Evolutionary conservation across 352 stramenopile species (phyloP), one percentile per base, ranked within the genome.

Genomic region (Globisporangium nagaii): DNA sequence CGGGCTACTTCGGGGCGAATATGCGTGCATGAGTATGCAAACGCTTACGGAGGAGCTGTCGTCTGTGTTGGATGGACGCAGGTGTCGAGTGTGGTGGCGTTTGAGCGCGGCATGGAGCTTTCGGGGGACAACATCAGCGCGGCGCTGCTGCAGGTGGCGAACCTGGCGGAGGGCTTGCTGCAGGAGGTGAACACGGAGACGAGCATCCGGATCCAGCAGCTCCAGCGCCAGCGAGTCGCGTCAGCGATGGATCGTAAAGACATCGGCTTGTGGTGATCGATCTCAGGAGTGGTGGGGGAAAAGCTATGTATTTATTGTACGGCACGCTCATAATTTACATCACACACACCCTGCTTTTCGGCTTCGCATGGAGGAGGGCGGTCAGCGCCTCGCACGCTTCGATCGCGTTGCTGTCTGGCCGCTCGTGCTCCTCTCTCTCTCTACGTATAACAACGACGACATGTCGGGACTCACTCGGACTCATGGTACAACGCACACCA

Each of bases 121-220:
- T 44, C 44, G 1, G 65, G 40, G 1, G 62, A 74, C 2, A 61
- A 65, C 22, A 53, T 73, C 5, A 60, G 46, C 17, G 46, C 49
- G 10, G 54, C 62, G 22, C 35, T 83, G n/a, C 48, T 83, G 7
- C 70, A 83, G 53, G 58, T 73, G 7, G 65, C 64, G 3, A 53
- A 75, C 27, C 48, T 76, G 6, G 53, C 74, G 10, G 62, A 75
- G 20, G 57, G 73, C 30, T 42, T 83, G 17, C 52, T 70, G 20
- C 51, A 53, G 3, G 70, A 83, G 53, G 45, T 79, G 13, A 64
- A 71, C 53, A 63, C 64, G 0, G 67, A 78, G 31, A 70, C 72
- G 1, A 83, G 72, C 28, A 53, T 77, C 9, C 54, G 52, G 22
- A 70, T 75, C 35, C 67, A 79, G 41, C 58, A 53, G 15, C 75